Evolutionary conservation across 2,329 filamentous ascomycete genomes (phyloP), one percentile per base, ranked within the genome.

Genomic region (Cercospora zeina): DNA sequence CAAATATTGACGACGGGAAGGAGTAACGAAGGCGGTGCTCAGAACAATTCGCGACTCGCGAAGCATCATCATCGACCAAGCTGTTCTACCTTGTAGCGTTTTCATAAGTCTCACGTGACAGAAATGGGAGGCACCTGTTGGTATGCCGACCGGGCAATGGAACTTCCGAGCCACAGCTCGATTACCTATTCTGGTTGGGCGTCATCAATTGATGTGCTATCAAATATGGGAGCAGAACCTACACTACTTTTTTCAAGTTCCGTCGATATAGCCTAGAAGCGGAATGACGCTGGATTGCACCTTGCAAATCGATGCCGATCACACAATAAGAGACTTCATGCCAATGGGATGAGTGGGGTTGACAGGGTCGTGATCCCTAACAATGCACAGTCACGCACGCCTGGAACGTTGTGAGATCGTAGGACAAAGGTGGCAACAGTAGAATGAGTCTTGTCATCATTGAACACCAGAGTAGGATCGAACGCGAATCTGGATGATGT

Each of bases 111-210:
- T 27, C 24, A 27, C 24, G 24, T 27, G 24, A 27, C 3, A 27
- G 24, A 27, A 6, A 6, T 27, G 24, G 24, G 24, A 27, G 11
- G 31, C 31, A 34, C 8, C 8, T 34, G 31, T 34, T 34, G 4
- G 31, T 34, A 34, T 10, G 8, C 31, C 31, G 42, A 21, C 19
- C 42, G 42, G 42, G 21, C 42, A 47, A 19, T 47, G 11, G 42
- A 47, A 27, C 42, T 27, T 47, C 42, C 42, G 42, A 47, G 42
- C 42, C 42, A 47, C 42, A 47, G 42, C 42, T 47, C 42, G 42
- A 47, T 27, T 47, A 47, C 42, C 21, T 24, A 47, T 47, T 47
- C 13, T 13, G 21, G 42, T 27, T 24, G 42, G 13, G 24, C 21
- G 19, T 19, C 42, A 7, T 24, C 8, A 4, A 34, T 27, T 27